Evolutionary conservation across 768 basidiomycete species (phyloP).

Genomic region (Leccinum disarticulatum): DNA sequence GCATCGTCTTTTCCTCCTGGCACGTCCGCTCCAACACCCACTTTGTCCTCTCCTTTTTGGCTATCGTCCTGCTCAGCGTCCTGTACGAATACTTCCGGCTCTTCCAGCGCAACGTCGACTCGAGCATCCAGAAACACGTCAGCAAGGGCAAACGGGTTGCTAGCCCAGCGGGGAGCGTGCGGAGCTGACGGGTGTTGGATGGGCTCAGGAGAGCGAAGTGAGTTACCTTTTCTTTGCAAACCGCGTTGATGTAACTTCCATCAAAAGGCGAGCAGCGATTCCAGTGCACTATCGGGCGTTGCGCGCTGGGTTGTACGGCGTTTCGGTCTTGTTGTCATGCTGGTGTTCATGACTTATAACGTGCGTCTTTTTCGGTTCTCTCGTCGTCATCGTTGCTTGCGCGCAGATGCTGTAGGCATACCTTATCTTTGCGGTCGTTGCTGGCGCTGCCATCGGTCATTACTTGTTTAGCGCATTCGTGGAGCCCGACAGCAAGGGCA

Average conservation of each 20-base stretch:
- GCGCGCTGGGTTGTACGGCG: conserved; percentile 72
- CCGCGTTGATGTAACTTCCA: too few species aligned
- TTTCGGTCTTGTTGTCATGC: conserved; percentile 82
- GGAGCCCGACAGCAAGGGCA: conserved; percentile 66
- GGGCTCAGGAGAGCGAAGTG: conserved; percentile 40
- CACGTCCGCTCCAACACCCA: conserved; percentile 57
- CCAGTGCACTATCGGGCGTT: conserved; percentile 43
- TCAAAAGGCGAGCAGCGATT: neutral
- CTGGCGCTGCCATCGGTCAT: conserved; percentile 83
- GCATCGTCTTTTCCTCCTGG: conserved; percentile 79
- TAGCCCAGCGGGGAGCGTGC: conserved; percentile 31
- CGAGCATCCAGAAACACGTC: conserved; percentile 51
- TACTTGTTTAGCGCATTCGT: conserved; percentile 69
- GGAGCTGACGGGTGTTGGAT: conserved; percentile 59
- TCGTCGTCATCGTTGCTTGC: neutral
- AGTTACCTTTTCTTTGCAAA: conserved; percentile 18
- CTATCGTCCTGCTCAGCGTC: conserved; percentile 64
- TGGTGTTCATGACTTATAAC: conserved; percentile 97
- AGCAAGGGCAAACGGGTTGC: conserved; percentile 49
- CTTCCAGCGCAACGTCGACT: conserved; percentile 59
- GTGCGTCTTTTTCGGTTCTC: conserved; percentile 42
- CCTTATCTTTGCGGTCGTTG: conserved; percentile 76
- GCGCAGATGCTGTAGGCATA: conserved; percentile 59
- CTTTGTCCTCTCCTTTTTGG: conserved; percentile 66
- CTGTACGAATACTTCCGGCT: conserved; percentile 78